phyloP scores from a whole-genome alignment of 2,329 filamentous ascomycete species.

The Akanthomyces lecanii region DNA sequence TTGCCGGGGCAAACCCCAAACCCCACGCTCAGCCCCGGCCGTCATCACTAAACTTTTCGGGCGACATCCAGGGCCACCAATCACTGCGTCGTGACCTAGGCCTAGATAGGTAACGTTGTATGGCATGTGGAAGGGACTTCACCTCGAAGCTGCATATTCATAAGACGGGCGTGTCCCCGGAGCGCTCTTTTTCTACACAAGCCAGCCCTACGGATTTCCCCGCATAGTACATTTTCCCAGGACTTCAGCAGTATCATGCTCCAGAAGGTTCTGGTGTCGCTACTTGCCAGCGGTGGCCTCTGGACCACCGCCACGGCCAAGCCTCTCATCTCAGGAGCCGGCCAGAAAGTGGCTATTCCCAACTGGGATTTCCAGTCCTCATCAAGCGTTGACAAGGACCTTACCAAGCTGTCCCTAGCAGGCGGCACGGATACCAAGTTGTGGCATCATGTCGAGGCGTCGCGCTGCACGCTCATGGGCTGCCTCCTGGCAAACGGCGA shows the following conservation, averaged over 20 bases:
- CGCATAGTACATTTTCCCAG: not conserved
- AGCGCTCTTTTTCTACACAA: not conserved
- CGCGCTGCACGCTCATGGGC: constrained; percentile 53
- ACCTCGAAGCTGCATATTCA: not conserved
- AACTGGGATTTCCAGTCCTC: constrained; percentile 49
- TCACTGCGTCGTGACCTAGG: not conserved
- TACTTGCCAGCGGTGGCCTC: constrained; percentile 16
- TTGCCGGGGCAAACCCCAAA: not conserved
- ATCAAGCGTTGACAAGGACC: constrained; percentile 31
- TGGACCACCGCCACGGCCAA: constrained; percentile 6
- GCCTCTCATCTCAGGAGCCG: constrained; percentile 24
- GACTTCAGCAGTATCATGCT: not conserved
- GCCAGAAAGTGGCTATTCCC: constrained; percentile 33
- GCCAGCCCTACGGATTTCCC: not conserved
- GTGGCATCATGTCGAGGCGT: constrained; percentile 46
- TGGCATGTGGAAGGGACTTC: not conserved
- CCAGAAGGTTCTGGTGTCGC: not conserved
- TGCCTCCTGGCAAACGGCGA: constrained; percentile 50
- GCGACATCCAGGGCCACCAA: not conserved
- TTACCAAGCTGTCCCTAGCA: constrained; percentile 40
- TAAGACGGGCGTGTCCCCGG: not conserved
- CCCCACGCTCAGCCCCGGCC: not conserved
- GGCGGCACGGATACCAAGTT: constrained; percentile 40
- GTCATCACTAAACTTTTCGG: not conserved
- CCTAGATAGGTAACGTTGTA: constrained; percentile 15